These are phyloP conservation scores for Clitopilus hobsonii DNA, from an alignment of 768 basidiomycete species.

Conservation along the genomic window DNA sequence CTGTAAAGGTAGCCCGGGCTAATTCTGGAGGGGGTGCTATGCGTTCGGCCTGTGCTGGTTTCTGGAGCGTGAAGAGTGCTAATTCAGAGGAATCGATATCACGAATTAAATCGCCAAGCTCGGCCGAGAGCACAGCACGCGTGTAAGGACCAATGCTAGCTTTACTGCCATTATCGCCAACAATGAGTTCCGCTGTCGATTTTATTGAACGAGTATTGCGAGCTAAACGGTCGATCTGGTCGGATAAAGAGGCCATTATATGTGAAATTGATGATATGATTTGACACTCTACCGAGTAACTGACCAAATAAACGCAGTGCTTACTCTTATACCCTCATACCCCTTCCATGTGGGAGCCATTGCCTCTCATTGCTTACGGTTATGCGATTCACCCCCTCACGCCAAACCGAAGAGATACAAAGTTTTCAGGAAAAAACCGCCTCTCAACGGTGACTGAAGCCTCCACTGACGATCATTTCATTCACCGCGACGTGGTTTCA, in stretches of 20 bases:
- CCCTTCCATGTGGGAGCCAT: constrained; percentile 43
- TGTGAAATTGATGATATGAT: background rate
- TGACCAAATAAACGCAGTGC: background rate
- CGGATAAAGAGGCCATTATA: constrained; percentile 52
- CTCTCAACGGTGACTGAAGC: constrained; percentile 59
- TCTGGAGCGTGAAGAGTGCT: constrained; percentile 65
- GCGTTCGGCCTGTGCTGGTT: constrained; percentile 27
- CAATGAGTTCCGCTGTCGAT: constrained; percentile 31
- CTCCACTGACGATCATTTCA: constrained; percentile 58
- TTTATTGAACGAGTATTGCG: constrained; percentile 48
- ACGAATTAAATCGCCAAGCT: constrained; percentile 73
- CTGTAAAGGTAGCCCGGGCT: constrained; percentile 59
- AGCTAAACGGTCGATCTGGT: constrained; percentile 65
- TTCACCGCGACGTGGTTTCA: constrained; percentile 72
- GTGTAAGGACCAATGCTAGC: constrained; percentile 47
- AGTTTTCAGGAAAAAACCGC: constrained; percentile 51
- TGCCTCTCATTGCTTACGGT: constrained; percentile 78
- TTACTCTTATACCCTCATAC: constrained; percentile 5
- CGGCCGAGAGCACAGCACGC: constrained; percentile 54
- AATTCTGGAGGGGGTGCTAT: constrained; percentile 34
- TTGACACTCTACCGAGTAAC: background rate
- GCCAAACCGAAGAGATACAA: constrained; percentile 70
- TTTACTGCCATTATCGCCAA: constrained; percentile 11
- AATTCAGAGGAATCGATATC: constrained; percentile 76
- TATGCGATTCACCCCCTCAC: constrained; percentile 84